These are phyloP conservation scores for Lasiodiplodia citricola DNA, from an alignment of 2,329 filamentous ascomycete species.

Conservation along the genomic window DNA sequence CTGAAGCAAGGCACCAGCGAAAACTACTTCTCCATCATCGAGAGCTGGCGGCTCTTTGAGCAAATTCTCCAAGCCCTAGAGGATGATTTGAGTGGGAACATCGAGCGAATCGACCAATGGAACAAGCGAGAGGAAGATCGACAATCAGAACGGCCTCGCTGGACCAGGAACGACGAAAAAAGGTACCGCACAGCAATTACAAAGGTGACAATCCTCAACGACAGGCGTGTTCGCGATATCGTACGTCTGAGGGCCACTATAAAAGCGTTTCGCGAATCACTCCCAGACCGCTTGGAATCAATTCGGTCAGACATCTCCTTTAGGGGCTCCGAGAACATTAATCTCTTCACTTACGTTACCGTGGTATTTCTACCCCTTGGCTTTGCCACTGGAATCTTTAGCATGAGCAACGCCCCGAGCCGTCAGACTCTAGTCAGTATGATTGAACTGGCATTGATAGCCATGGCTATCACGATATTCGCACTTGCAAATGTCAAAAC, in stretches of 20 bases:
- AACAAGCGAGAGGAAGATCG: too few species aligned
- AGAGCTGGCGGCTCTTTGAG: too few species aligned
- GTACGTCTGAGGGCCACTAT: constrained; percentile 23
- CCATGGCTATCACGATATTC: background rate
- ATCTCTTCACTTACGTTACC: constrained; percentile 43
- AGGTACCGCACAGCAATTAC: constrained; percentile 35
- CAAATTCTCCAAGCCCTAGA: too few species aligned
- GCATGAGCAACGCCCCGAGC: constrained; percentile 36
- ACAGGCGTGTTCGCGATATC: background rate
- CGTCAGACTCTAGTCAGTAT: background rate
- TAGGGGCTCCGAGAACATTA: constrained; percentile 36
- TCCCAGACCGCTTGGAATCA: constrained; percentile 29
- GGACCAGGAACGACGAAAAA: constrained; percentile 40
- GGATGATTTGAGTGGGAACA: too few species aligned
- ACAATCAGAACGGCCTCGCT: too few species aligned
- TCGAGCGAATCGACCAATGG: too few species aligned
- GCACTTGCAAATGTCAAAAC: background rate
- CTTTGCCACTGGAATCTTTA: constrained; percentile 40
- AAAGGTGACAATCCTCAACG: constrained; percentile 24
- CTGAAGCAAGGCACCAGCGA: too few species aligned
- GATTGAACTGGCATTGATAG: background rate
- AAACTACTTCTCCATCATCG: too few species aligned
- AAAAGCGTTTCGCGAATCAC: constrained; percentile 28
- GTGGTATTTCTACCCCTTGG: constrained; percentile 42
- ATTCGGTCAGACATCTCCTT: constrained; percentile 31